phyloP scores from a whole-genome alignment of 371 early-diverging fungal species.

The Saksenaea oblongispora region DNA sequence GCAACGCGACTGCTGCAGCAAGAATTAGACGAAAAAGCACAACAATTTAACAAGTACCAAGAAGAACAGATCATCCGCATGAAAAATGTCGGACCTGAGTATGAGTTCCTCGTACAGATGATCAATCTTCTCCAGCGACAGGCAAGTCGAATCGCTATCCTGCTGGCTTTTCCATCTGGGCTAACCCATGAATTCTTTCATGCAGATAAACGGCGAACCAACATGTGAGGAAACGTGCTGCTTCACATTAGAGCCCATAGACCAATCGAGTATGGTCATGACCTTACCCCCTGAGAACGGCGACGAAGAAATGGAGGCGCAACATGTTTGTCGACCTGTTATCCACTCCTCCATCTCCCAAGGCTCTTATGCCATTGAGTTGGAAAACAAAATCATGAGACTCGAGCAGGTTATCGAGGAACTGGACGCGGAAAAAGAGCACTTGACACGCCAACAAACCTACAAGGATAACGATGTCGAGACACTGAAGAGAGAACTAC shows the following conservation, averaged over 20 bases:
- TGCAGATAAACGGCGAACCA: slow-evolving; percentile 45
- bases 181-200: not conserved
- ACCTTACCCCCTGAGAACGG: slow-evolving; percentile 40
- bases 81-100: slow-evolving; percentile 54
- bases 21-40: slow-evolving; percentile 44
- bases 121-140: slow-evolving; percentile 54
- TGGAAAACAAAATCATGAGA: slow-evolving; percentile 42
- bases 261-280: slow-evolving; percentile 50
- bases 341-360: slow-evolving; percentile 50
- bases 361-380: slow-evolving; percentile 45
- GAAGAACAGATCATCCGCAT: slow-evolving; percentile 44
- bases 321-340: slow-evolving; percentile 53
- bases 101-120: slow-evolving; percentile 56
- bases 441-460: slow-evolving; percentile 27
- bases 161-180: not conserved
- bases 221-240: slow-evolving; percentile 51
- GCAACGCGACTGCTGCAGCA: slow-evolving; percentile 39
- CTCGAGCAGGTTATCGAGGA: slow-evolving; percentile 44
- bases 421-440: slow-evolving; percentile 44
- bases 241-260: slow-evolving; percentile 48
- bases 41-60: slow-evolving; percentile 19
- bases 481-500: slow-evolving; percentile 47
- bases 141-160: slow-evolving; percentile 20
- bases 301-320: slow-evolving; percentile 42
- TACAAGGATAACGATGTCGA: slow-evolving; percentile 49